Percentiles rank a stretch among this genome's conserved stretches.
phyloP scores from a whole-genome alignment of 1,284 basidiomycete species.

The Phellinidium pouzarii region DNA sequence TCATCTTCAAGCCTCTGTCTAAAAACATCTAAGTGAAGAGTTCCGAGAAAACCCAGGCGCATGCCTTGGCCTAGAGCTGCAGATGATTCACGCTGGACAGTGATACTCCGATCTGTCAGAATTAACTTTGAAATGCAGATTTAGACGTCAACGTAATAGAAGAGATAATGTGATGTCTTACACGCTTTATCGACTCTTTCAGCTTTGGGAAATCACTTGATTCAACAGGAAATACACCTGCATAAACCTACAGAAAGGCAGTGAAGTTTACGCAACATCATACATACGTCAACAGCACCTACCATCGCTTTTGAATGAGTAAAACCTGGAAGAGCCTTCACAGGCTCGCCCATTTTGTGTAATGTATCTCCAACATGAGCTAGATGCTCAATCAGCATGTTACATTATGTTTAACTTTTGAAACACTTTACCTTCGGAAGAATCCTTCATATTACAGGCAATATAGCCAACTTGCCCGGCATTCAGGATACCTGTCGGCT shows the following conservation, averaged over 20 bases:
- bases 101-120: constrained; percentile 85
- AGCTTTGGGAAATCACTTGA: constrained; percentile 88
- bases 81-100: constrained; percentile 89
- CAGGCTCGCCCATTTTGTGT: constrained; percentile 65
- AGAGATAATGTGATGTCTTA: constrained; percentile 32
- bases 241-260: constrained; percentile 64
- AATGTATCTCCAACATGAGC: constrained; percentile 94
- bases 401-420: neutral
- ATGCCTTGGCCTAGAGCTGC: constrained; percentile 93
- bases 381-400: constrained; percentile 29
- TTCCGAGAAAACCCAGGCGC: constrained; percentile 92
- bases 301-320: constrained; percentile 94
- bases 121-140: constrained; percentile 50
- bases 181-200: constrained; percentile 92
- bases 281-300: constrained; percentile 4
- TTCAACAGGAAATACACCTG: constrained; percentile 93
- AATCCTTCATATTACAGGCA: constrained; percentile 97
- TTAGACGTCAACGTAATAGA: constrained; percentile 13
- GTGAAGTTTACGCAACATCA: neutral
- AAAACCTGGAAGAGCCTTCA: constrained; percentile 89
- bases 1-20: constrained; percentile 96
- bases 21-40: constrained; percentile 96
- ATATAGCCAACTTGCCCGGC: constrained; percentile 91
- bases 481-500: constrained; percentile 59
- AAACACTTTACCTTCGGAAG: constrained; percentile 71